These are phyloP conservation scores for Paraglomus occultum DNA, from an alignment of 192 early-diverging fungal species.

Conservation along the genomic window DNA sequence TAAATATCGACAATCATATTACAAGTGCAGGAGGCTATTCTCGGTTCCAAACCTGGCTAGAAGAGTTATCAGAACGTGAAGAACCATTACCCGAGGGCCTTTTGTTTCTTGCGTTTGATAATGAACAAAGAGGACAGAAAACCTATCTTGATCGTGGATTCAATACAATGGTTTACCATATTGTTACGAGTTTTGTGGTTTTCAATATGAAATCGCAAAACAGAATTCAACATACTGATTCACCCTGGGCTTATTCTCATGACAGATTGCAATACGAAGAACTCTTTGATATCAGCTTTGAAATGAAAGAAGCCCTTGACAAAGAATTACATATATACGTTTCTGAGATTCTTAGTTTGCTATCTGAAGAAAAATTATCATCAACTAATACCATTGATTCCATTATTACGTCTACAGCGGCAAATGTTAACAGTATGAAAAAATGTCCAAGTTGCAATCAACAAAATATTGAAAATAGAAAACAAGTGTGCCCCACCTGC, in stretches of 20 bases:
- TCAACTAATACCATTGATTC: not conserved
- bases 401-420: not conserved
- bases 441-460: not conserved
- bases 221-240: not conserved
- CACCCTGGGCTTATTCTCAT: not conserved
- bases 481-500: not conserved
- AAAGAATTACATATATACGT: not conserved
- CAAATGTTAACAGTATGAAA: not conserved
- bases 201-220: not conserved
- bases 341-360: not conserved
- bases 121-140: conserved; percentile 7
- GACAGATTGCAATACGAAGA: not conserved
- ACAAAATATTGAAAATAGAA: not conserved
- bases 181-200: conserved; percentile 9
- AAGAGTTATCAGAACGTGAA: not conserved
- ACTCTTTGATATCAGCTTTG: not conserved
- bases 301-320: not conserved
- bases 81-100: not conserved
- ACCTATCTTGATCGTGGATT: conserved; percentile 1
- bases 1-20: conserved; percentile 13
- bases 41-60: not conserved
- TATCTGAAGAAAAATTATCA: not conserved
- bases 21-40: not conserved
- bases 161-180: not conserved
- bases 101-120: conserved; percentile 19